Base-by-base conservation (phyloP, 2,329 filamentous ascomycete species). In the Dichotomopilus funicola region DNA sequence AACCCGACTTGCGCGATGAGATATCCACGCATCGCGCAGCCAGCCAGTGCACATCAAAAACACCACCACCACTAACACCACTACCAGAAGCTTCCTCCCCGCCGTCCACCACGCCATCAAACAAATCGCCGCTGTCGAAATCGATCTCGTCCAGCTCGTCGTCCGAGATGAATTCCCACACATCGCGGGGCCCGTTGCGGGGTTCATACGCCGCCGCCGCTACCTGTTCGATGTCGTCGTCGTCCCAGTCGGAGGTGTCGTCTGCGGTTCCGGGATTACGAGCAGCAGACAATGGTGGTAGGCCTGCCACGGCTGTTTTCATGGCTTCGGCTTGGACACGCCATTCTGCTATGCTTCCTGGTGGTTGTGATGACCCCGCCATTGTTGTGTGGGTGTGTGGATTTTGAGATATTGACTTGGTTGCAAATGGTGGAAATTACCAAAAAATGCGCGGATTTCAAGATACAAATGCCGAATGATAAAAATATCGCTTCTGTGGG, bases 151-250 rank as follows among this genome's bases (percentile, higher is more conserved):
- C 80, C 35, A 82, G 73, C 59, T 88, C 88, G 63, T 83, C 86
- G 65, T 91, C 87, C 57, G 86, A 90, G 66, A 95, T 89, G 56
- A 95, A 84, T 68, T 96, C 91, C 92, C 92, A 96, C 8, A 96
- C 85, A 71, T 96, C 91, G 56, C 92, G 88, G 5, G 82, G 81
- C 13, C 80, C 83, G 44, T 81, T 81, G 2, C 75, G 50, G 12
- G 57, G 55, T 8, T 54, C 78, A 60, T 77, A 77, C 19, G 19
- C 19, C 19, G 19, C 19, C 2, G 19, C 19, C 2, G 19, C 19
- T 10, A 73, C 74, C 55, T 77, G 76, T 10, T 76, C 76, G 34
- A 77, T 76, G 35, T 80, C 75, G 37, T 89, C 85, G 7, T 89
- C 83, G 59, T 88, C 85, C 50, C 85, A 72, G 44, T 85, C 72